These are phyloP conservation scores for Hansenula sp. DNA, from an alignment of 1,139 yeast genomes.

Conservation along the genomic window DNA sequence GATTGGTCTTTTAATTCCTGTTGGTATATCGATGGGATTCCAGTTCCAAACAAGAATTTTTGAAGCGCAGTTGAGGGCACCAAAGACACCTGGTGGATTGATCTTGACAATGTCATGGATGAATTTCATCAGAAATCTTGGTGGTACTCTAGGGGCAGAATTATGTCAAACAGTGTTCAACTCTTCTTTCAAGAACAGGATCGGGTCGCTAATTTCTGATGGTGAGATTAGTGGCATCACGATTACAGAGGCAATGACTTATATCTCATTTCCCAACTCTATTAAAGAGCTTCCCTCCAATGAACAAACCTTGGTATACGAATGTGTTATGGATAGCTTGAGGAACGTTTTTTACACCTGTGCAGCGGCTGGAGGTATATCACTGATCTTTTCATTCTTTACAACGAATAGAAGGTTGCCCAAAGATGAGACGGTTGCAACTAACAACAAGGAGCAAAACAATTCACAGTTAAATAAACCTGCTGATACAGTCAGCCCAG, in stretches of 20 bases:
- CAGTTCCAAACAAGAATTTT: background rate
- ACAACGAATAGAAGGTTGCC: background rate
- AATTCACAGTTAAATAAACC: too few species aligned
- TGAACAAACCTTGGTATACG: too few species aligned
- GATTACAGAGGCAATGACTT: too few species aligned
- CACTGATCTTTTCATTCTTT: background rate
- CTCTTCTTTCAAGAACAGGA: background rate
- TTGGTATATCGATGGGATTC: background rate
- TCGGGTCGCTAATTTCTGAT: background rate
- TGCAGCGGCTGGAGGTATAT: background rate
- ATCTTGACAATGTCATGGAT: background rate
- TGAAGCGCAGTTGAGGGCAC: background rate
- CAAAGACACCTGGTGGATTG: background rate
- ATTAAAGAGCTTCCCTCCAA: too few species aligned
- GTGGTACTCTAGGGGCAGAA: background rate
- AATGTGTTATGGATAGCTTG: too few species aligned
- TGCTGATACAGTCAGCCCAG: too few species aligned
- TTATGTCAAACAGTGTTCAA: background rate
- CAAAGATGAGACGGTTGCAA: background rate
- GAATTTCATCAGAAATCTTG: background rate
- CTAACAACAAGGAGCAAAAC: background rate
- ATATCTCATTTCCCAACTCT: too few species aligned
- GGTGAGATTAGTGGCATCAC: too few species aligned
- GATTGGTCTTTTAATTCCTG: background rate
- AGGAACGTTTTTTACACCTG: background rate